Evolutionary conservation across 192 early-diverging fungal species (phyloP).

Genomic region (Entomortierella parvispora): DNA sequence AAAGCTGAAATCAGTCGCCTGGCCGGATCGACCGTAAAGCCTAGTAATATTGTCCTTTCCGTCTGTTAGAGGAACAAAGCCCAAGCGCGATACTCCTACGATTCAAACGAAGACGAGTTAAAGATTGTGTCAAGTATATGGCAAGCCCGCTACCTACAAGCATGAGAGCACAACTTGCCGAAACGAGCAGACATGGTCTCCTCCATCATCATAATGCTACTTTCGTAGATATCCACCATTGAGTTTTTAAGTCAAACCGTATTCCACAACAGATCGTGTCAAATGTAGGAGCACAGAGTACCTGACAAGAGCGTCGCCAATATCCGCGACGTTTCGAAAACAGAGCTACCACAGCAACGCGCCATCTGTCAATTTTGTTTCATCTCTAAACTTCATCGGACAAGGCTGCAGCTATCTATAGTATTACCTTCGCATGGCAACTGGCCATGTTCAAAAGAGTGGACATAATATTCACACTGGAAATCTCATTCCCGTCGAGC

Average conservation of each 20-base stretch:
- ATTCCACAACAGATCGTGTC: no score
- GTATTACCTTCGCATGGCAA: constrained; percentile 40
- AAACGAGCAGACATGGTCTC: constrained; percentile 44
- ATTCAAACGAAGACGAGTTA: background rate
- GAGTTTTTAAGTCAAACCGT: no score
- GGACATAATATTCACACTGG: constrained; percentile 30
- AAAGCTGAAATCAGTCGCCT: background rate
- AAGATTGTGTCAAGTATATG: background rate
- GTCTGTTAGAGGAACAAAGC: constrained; percentile 32
- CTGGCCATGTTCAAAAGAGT: constrained; percentile 24
- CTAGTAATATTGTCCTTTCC: constrained; percentile 35
- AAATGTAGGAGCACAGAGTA: background rate
- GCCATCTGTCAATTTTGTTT: background rate
- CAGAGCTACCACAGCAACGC: constrained; percentile 10
- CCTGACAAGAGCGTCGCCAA: constrained; percentile 42
- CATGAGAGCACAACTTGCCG: no score
- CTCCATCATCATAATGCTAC: constrained; percentile 47
- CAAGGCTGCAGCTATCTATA: background rate
- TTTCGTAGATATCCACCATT: no score
- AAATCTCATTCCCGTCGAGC: constrained; percentile 10
- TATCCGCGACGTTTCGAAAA: constrained; percentile 14
- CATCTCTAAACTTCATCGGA: no score
- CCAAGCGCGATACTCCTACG: constrained; percentile 23
- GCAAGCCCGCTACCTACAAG: no score
- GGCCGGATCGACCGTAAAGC: constrained; percentile 11